These are phyloP conservation scores for Termitomyces sp. DNA, from an alignment of 768 basidiomycete genomes.

Conservation along the genomic window DNA sequence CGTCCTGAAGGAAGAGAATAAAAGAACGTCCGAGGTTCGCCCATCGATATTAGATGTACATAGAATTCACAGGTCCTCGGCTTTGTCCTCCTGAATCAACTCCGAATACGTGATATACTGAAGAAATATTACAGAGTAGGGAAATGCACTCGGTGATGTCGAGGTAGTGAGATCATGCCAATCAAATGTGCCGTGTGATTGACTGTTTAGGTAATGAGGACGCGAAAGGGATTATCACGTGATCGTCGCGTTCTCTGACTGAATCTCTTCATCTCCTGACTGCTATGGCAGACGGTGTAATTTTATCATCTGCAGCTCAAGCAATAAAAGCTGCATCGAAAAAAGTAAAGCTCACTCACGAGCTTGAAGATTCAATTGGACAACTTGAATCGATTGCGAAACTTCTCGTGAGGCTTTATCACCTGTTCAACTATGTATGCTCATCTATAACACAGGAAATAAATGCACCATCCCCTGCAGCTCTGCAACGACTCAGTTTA, in stretches of 20 bases:
- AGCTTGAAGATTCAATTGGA: slow-evolving; percentile 28
- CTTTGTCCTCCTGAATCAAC: too few species aligned
- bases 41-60: too few species aligned
- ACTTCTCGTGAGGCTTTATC: slow-evolving; percentile 33
- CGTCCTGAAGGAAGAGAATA: too few species aligned
- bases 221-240: too few species aligned
- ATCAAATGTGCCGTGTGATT: too few species aligned
- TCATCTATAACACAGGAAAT: slow-evolving; percentile 29
- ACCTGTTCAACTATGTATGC: neutral
- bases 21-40: too few species aligned
- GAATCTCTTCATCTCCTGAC: neutral
- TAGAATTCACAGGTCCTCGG: too few species aligned
- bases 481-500: slow-evolving; percentile 30
- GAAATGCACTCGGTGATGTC: too few species aligned
- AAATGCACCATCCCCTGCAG: slow-evolving; percentile 29
- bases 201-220: too few species aligned
- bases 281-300: slow-evolving; percentile 12
- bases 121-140: too few species aligned
- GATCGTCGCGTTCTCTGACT: neutral
- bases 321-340: slow-evolving; percentile 24
- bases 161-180: too few species aligned
- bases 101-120: too few species aligned
- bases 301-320: slow-evolving; percentile 24
- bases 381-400: slow-evolving; percentile 37
- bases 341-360: slow-evolving; percentile 23